phyloP scores from a whole-genome alignment of 345 rosid species.

The Brassica juncea region DNA sequence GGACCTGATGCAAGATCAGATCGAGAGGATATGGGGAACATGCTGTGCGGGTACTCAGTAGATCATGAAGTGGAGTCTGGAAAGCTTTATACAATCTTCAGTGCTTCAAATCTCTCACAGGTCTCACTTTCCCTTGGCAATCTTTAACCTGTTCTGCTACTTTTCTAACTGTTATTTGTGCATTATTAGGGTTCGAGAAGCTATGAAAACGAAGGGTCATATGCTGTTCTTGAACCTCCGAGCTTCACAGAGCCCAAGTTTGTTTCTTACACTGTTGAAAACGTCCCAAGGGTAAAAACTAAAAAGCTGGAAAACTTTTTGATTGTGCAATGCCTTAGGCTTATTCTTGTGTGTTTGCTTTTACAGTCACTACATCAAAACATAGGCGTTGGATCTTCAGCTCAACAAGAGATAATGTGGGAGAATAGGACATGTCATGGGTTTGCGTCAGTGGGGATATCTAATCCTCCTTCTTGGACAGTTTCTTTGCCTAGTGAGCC shows the following conservation, averaged over 20 bases:
- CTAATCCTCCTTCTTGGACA: slow-evolving; percentile 41
- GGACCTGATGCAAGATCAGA: slow-evolving; percentile 46
- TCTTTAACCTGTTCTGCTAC: slow-evolving; percentile 1
- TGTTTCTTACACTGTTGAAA: slow-evolving; percentile 43
- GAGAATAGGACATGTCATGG: slow-evolving; percentile 17
- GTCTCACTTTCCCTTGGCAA: slow-evolving; percentile 17
- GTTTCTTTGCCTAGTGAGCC: slow-evolving; percentile 37
- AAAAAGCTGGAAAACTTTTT: background rate
- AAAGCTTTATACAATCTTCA: slow-evolving; percentile 45
- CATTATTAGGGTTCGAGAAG: slow-evolving; percentile 40
- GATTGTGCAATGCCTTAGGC: background rate
- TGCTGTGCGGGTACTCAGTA: slow-evolving; percentile 42
- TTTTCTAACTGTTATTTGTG: background rate
- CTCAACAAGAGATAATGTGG: slow-evolving; percentile 24
- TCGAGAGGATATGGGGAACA: slow-evolving; percentile 45
- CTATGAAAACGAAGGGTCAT: slow-evolving; percentile 46
- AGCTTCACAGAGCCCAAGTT: slow-evolving; percentile 43
- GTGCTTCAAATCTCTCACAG: slow-evolving; percentile 47
- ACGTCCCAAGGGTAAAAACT: slow-evolving; percentile 40
- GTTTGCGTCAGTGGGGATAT: slow-evolving; percentile 40
- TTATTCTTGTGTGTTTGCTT: slow-evolving; percentile 14
- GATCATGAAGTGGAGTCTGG: slow-evolving; percentile 53
- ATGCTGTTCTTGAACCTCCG: slow-evolving; percentile 49
- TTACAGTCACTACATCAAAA: slow-evolving; percentile 29
- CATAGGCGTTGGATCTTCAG: slow-evolving; percentile 21